These are phyloP conservation scores for Salix arbutifolia DNA, from an alignment of 345 rosid species.

Conservation along the genomic window DNA sequence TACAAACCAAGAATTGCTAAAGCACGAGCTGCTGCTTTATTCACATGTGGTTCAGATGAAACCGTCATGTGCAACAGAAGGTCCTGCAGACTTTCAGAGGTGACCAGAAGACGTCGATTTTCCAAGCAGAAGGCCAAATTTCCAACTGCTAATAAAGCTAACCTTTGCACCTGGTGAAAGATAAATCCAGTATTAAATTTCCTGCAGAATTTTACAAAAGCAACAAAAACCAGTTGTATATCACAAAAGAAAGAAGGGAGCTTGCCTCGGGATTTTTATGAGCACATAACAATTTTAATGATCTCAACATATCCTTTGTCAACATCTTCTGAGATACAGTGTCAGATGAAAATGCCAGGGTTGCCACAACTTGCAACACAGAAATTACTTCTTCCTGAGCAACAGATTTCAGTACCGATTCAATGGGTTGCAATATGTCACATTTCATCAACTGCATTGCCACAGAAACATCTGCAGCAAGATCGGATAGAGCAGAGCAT, in stretches of 20 bases:
- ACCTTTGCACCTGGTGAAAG: conserved; percentile 72
- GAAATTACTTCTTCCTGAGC: conserved; percentile 76
- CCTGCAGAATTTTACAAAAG: conserved; percentile 7
- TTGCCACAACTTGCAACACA: conserved; percentile 81
- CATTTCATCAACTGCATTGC: conserved; percentile 96
- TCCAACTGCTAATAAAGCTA: conserved; percentile 85
- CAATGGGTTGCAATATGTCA: conserved; percentile 93
- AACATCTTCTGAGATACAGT: conserved; percentile 83
- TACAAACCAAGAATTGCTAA: conserved; percentile 89
- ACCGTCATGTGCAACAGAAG: conserved; percentile 80
- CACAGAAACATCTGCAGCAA: conserved; percentile 83
- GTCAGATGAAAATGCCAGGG: conserved; percentile 86
- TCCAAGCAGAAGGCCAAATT: conserved; percentile 92
- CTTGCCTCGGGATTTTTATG: conserved; percentile 82
- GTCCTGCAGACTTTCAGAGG: conserved; percentile 94
- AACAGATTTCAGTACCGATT: conserved; percentile 72
- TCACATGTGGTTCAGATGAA: conserved; percentile 73
- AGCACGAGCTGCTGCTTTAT: conserved; percentile 97
- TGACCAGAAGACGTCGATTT: conserved; percentile 79
- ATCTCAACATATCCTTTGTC: conserved; percentile 75
- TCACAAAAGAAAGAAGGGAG: conserved; percentile 7
- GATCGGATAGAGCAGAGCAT: conserved; percentile 87
- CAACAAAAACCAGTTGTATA: conserved; percentile 1
- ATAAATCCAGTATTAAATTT: conserved; percentile 18
- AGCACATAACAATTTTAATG: conserved; percentile 75